Evolutionary conservation across 164 flowering plant species (phyloP), one percentile per base, ranked within the genome.

Genomic region (Dillenia turbinata): DNA sequence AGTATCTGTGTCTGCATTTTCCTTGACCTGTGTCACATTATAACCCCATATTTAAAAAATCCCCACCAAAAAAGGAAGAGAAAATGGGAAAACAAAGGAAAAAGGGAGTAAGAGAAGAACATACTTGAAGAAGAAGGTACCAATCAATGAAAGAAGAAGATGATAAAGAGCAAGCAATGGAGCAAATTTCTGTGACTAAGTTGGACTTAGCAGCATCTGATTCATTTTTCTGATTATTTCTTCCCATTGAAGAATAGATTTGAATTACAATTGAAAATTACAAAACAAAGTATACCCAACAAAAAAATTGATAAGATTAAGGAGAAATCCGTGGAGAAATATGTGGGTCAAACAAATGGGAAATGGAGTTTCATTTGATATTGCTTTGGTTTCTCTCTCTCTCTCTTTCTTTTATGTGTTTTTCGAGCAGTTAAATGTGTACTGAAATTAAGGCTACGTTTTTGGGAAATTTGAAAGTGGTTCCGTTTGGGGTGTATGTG

Each of bases 91-190:
- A 4, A 7, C 40, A 52, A 11, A 10, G 9, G 1, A 24, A 19
- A 17, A 51, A 17, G 17, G 13, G 14, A 5, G 2, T 49, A 7
- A 44, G 50, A 65, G 10, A 49, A 48, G 46, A 66, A 78, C 88
- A 4, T 83, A 92, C 97, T 44, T 74, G 74, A 54, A 92, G 90
- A 62, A 92, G 62, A 53, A 73, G 85, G 63, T 92, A 92, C 96
- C 98, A 89, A 64, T 92, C 92, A 49, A 92, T 58, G 74, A 84
- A 87, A 33, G 68, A 75, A 12, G 81, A 50, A 66, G 57, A 49
- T 69, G 73, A 60, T 55, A 12, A 63, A 63, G 17, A 22, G 69
- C 44, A 69, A 69, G 63, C 72, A 10, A 86, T 65, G 64, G 77
- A 71, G 73, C 85, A 89, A 54, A 88, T 87, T 47, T 87, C 77